Base-by-base conservation (phyloP, 768 basidiomycete species). In the Trametes sanguinea region DNA sequence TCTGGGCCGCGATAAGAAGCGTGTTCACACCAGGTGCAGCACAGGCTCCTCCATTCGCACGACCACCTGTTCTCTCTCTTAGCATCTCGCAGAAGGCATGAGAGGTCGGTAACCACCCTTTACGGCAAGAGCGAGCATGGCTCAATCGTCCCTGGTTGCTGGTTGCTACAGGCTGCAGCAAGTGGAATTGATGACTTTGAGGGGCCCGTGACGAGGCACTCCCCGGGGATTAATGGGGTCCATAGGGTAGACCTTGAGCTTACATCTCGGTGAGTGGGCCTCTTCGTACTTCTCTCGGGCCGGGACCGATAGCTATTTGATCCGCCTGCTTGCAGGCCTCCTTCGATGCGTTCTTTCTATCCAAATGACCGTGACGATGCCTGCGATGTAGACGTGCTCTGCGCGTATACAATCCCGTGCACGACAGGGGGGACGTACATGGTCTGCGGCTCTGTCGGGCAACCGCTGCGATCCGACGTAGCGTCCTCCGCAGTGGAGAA, bases 221-320 rank as follows among this genome's bases (percentile, higher is more conserved):
- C 33, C 22, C 33, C 33, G 33, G 51, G 47, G 37, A 51, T 42
- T 40, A n/a, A 13, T 42, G 22, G 47, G n/a, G 35, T 37, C 6
- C 35, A 6, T 11, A 22, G 32, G 40, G 17, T 52, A 45, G 48
- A 52, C 42, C 40, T 27, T 27, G 33, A 51, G 48, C 42, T 50
- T 51, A 39, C 57, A 58, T 32, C 42, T 52, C 40, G 42, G 51
- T 59, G 30, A 45, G 57, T 59, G 22, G 39, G 57, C 51, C 16
- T 39, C 40, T 58, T 43, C 51, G 48, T 45, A 16, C 50, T 59
- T 59, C 57, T 51, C 42, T 51, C 50, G 57, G 57, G 32, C 57
- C 57, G 57, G 57, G 50, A 35, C 57, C 57, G 57, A 50, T 37
- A 35, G 33, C 8, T 32, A 33, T 45, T 45, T 59, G 48, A 59